Evolutionary conservation across 768 basidiomycete genomes (phyloP), one percentile per base, ranked within the genome.

Genomic region (Lactarius trivialis): DNA sequence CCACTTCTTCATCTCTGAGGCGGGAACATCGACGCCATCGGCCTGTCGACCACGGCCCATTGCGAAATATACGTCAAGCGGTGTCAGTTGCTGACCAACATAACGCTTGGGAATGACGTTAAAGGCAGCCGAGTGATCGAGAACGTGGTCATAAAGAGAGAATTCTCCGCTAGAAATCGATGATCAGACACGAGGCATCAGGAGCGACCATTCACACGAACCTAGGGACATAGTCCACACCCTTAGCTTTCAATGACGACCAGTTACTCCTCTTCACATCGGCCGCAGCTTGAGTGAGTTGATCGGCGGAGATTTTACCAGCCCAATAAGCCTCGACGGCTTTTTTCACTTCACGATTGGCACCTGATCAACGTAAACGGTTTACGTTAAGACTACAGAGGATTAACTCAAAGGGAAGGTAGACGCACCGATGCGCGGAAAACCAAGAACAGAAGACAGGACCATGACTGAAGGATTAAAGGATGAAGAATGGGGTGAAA

Each of bases 1-100:
- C 96, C 97, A 99, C 78, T 98, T 98, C 84, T 97, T 98, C 97
- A 98, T 98, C 81, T 98, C 95, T 67, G 85, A 93, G 53, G 95
- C 93, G 55, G 92, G 93, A 67, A 98, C 93, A 78, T 99, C 97
- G 70, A 98, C 95, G 63, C 86, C 88, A 66, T 85, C 91, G 45
- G 89, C 82, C 77, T 99, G 97, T 68, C 96, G 92, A 61, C 97
- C 97, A 77, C 97, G 96, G 58, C 96, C 97, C 91, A 98, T 95
- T 70, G 97, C 97, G 70, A 99, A 98, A 79, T 91, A 97, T 73
- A 94, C 86, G 77, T 99, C 96, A 67, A 98, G 86, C 66, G 85
- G 81, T 32, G 92, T 91, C 57, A 99, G 79, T 60, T 86, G 85
- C 67, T 91, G 88, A 56, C 89, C 88, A 63, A 84, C 78, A 76